These are phyloP conservation scores for Colletotrichum godetiae DNA, from an alignment of 2,329 filamentous ascomycete genomes.

Conservation along the genomic window DNA sequence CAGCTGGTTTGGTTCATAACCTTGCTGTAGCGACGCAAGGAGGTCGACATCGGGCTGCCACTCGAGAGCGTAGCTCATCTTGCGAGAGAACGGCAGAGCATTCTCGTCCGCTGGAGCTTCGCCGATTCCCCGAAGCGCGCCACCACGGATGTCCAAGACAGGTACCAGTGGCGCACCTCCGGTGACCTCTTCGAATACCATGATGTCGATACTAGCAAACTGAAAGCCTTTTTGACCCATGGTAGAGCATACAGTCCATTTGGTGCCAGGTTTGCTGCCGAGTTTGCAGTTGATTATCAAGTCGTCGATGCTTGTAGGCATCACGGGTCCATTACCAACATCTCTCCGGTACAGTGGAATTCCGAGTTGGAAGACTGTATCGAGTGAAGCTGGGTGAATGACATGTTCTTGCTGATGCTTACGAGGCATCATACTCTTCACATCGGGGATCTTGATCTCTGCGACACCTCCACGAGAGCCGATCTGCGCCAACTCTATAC, in stretches of 20 bases:
- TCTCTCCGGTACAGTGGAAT: not conserved
- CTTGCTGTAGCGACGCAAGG: not conserved
- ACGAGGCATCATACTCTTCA: constrained; percentile 41
- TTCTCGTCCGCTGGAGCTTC: not conserved
- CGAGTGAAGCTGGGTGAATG: constrained; percentile 47
- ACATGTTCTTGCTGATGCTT: constrained; percentile 40
- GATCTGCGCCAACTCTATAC: not conserved
- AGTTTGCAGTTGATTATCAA: not conserved
- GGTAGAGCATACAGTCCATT: not conserved
- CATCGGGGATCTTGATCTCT: constrained; percentile 22
- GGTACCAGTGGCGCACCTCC: not conserved
- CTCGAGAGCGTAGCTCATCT: not conserved
- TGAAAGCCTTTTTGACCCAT: not conserved
- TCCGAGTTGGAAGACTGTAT: constrained; percentile 32
- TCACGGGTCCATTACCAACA: not conserved
- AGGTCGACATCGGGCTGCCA: constrained; percentile 9
- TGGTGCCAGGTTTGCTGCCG: not conserved
- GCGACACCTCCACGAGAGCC: not conserved
- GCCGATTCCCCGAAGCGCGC: not conserved
- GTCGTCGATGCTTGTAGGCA: constrained; percentile 3
- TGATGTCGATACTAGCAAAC: not conserved
- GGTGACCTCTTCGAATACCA: not conserved
- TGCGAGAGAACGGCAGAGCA: not conserved
- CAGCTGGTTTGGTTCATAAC: not conserved
- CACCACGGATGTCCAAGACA: not conserved